phyloP scores from a whole-genome alignment of 2,329 filamentous ascomycete genomes.

The Xylaria arbuscula region DNA sequence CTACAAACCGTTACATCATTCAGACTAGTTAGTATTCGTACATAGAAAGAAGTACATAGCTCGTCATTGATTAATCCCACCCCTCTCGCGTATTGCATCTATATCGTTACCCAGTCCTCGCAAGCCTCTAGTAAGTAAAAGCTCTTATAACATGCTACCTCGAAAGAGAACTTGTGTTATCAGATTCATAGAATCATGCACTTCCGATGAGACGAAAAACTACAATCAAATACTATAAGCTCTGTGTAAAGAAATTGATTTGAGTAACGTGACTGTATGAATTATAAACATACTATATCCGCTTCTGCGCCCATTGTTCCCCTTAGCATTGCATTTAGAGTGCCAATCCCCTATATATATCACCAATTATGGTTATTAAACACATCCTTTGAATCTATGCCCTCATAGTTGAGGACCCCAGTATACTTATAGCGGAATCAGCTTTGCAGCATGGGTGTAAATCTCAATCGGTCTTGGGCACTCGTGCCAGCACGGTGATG shows the following conservation, averaged over 20 bases:
- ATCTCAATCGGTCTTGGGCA: constrained; percentile 42
- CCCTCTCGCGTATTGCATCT: background rate
- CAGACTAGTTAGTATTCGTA: background rate
- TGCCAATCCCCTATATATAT: background rate
- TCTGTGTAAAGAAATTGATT: background rate
- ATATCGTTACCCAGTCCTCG: background rate
- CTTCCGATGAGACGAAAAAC: too few relatives aligned
- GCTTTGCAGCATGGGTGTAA: background rate
- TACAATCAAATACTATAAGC: background rate
- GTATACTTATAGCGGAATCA: background rate
- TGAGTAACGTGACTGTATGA: background rate
- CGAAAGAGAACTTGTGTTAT: background rate
- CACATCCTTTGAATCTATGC: background rate
- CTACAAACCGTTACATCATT: background rate
- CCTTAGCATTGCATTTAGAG: background rate
- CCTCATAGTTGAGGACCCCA: background rate
- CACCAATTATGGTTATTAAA: background rate
- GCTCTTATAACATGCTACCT: background rate
- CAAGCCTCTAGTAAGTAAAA: background rate
- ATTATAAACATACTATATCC: background rate
- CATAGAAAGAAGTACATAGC: background rate
- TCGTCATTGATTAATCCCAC: background rate
- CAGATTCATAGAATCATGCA: background rate
- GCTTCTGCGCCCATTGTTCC: background rate
- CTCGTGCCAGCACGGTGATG: constrained; percentile 67